Conservation (phyloP, 2,329 filamentous ascomycete species). For the Exophiala phaeomuriformis region DNA sequence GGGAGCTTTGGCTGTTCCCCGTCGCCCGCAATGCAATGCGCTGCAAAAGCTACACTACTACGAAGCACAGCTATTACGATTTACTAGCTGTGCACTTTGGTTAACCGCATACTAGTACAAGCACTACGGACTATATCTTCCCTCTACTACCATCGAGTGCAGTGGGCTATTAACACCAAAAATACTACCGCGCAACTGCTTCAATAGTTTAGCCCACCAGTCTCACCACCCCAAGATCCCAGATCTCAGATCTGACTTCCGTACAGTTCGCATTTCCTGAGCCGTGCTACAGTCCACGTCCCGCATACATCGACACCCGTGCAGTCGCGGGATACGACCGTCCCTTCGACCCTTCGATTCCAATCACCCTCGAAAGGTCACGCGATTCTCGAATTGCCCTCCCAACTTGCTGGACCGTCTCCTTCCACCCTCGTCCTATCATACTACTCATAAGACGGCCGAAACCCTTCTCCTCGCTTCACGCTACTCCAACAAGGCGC, state of each 20-base stretch:
- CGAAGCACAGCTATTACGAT: neutral
- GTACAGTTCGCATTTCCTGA: too few relatives aligned
- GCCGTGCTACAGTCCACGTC: too few relatives aligned
- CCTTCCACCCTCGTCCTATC: neutral
- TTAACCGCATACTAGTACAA: neutral
- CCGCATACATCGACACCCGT: too few relatives aligned
- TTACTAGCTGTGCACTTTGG: too few relatives aligned
- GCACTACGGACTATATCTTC: neutral
- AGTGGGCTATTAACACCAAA: neutral
- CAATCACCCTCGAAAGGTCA: neutral
- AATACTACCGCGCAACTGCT: neutral
- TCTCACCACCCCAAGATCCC: neutral
- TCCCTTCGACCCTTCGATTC: neutral
- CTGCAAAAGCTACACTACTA: neutral
- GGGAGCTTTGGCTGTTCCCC: slow-evolving; percentile 1
- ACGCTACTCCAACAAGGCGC: neutral
- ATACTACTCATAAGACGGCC: neutral
- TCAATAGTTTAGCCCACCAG: neutral
- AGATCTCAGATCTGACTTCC: neutral
- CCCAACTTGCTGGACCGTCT: neutral
- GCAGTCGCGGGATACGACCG: neutral
- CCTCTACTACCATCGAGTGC: neutral
- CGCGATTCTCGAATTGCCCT: neutral
- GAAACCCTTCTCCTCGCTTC: neutral
- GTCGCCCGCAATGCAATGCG: neutral